Evolutionary conservation across 257 asterid species (phyloP).

Genomic region (Solanum gracilifrons): DNA sequence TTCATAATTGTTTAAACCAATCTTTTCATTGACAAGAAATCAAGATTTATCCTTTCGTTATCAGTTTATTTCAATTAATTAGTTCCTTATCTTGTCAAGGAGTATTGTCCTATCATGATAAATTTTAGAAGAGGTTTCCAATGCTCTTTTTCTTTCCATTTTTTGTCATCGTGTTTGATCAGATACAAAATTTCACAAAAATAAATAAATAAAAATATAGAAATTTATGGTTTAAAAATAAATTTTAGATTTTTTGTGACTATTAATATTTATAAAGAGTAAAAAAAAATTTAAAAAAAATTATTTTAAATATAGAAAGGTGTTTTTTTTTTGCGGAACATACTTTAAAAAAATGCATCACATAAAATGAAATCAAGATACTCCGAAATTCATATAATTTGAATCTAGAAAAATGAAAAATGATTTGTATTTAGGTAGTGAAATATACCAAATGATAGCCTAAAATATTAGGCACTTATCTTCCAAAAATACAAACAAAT

Average conservation of each 20-base stretch:
- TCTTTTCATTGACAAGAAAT: background rate
- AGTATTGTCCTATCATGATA: background rate
- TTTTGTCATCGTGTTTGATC: background rate
- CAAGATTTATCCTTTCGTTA: background rate
- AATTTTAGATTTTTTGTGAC: background rate
- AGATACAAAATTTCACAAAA: rapidly evolving
- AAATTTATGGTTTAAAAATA: background rate
- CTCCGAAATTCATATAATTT: background rate
- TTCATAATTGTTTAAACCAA: background rate
- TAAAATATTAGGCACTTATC: background rate
- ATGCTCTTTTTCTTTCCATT: background rate
- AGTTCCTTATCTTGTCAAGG: background rate
- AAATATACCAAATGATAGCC: background rate
- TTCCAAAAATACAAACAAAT: background rate
- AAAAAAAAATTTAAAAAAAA: background rate
- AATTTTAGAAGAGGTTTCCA: background rate
- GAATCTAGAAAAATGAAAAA: background rate
- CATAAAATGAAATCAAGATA: background rate
- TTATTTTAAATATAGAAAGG: background rate
- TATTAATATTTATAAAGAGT: background rate
- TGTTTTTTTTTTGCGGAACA: background rate
- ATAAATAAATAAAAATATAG: background rate
- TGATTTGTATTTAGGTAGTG: background rate
- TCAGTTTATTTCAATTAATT: background rate
- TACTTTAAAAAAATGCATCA: background rate